Conservation (phyloP, 805 yeast genomes). For the Cyberlindnera mrakii region DNA sequence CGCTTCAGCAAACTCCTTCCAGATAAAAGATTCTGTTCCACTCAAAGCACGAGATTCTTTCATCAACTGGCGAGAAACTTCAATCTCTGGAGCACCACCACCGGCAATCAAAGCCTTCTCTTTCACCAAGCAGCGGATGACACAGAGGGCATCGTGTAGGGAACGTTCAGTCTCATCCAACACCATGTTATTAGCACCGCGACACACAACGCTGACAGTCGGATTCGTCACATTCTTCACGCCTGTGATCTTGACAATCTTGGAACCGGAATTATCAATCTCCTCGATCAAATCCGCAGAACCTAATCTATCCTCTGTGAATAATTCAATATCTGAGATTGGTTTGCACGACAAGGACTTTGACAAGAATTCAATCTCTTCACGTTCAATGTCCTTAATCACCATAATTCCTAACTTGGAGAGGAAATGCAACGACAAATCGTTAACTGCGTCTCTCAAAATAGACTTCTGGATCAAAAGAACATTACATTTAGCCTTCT, state of each 20-base stretch:
- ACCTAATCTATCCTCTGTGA: conserved; percentile 90
- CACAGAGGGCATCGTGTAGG: conserved; percentile 91
- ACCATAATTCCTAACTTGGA: conserved; percentile 92
- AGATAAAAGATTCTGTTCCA: conserved; percentile 70
- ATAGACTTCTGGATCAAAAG: conserved; percentile 91
- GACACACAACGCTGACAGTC: conserved; percentile 83
- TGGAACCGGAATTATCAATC: conserved; percentile 38
- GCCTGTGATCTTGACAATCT: conserved; percentile 82
- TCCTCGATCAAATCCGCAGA: conserved; percentile 91
- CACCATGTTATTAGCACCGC: conserved; percentile 90
- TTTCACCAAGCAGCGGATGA: conserved; percentile 77
- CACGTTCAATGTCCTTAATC: conserved; percentile 94
- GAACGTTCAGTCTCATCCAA: conserved; percentile 97
- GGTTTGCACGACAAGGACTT: conserved; percentile 88
- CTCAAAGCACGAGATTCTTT: conserved; percentile 86
- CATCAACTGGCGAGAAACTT: conserved; percentile 93
- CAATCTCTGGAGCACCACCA: conserved; percentile 98
- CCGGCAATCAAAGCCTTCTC: conserved; percentile 96
- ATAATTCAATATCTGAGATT: conserved; percentile 89
- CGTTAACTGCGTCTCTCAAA: conserved; percentile 81
- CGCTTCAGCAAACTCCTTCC: conserved; percentile 69
- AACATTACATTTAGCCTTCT: conserved; percentile 89
- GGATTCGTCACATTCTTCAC: conserved; percentile 68
- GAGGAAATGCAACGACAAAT: conserved; percentile 89
- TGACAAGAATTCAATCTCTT: conserved; percentile 86